Conservation (phyloP, 1,284 basidiomycete genomes). For the Malassezia psittaci region DNA sequence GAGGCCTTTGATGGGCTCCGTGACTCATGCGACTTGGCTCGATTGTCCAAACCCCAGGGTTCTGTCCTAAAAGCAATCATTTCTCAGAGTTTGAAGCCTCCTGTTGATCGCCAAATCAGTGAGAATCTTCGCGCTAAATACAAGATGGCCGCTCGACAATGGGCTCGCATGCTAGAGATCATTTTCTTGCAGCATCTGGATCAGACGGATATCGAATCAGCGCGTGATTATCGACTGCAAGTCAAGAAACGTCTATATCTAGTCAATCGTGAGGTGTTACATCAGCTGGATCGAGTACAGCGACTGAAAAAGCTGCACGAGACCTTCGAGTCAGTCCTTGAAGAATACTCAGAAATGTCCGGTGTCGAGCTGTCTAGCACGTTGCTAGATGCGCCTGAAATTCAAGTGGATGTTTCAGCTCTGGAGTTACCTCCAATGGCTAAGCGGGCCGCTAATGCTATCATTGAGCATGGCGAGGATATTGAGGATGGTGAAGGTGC, state of each 20-base stretch:
- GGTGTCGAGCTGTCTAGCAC: conserved; percentile 36
- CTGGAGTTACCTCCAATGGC: background rate
- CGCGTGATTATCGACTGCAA: conserved; percentile 61
- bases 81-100: conserved; percentile 58
- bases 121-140: conserved; percentile 67
- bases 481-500: conserved; percentile 18
- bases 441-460: background rate
- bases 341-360: conserved; percentile 76
- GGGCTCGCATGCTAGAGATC: conserved; percentile 84
- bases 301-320: conserved; percentile 79
- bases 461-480: conserved; percentile 16
- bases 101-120: conserved; percentile 66
- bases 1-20: conserved; percentile 90
- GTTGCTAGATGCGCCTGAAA: conserved; percentile 20
- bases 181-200: conserved; percentile 67
- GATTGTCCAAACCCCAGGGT: conserved; percentile 52
- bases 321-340: conserved; percentile 75
- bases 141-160: conserved; percentile 92
- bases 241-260: conserved; percentile 73
- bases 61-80: conserved; percentile 25
- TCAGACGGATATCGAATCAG: conserved; percentile 54
- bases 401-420: background rate
- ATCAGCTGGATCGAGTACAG: conserved; percentile 73
- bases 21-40: conserved; percentile 78
- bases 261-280: conserved; percentile 84